A percentile compares a stretch with the other conserved stretches of the same genome.
These are phyloP conservation scores for Viridothelium virens DNA, from an alignment of 495 filamentous ascomycete species.

Conservation along the genomic window DNA sequence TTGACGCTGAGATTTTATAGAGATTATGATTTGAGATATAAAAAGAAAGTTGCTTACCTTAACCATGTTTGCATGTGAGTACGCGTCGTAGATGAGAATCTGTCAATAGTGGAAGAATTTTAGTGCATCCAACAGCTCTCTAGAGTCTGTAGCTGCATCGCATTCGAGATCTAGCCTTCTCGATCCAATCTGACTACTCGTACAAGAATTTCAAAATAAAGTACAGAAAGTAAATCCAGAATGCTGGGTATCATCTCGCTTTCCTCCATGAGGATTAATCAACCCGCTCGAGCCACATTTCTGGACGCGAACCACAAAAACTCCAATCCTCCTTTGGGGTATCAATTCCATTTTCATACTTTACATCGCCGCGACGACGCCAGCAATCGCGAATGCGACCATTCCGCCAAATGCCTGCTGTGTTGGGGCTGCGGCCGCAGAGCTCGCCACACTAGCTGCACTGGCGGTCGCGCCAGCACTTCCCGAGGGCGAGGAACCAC, in stretches of 20 bases:
- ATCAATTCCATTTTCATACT: background rate
- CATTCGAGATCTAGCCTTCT: background rate
- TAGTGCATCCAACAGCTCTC: too few species aligned
- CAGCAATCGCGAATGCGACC: background rate
- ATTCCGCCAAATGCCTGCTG: constrained; percentile 6
- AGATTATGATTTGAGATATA: background rate
- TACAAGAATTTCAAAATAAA: background rate
- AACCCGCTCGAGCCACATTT: too few species aligned
- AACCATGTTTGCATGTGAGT: background rate
- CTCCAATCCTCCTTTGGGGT: background rate
- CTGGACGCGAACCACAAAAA: background rate
- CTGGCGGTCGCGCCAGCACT: background rate
- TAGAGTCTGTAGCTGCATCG: background rate
- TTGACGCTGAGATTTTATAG: background rate
- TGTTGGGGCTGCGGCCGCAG: constrained; percentile 4
- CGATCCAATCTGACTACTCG: background rate
- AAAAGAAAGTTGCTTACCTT: background rate
- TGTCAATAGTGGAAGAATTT: too few species aligned
- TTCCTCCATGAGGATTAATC: background rate
- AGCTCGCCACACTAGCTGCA: constrained; percentile 2
- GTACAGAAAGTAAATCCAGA: background rate
- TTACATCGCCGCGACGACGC: background rate
- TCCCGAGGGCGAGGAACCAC: background rate
- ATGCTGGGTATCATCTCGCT: constrained; percentile 2
- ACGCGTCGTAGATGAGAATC: background rate